Percentiles rank a stretch among this genome's conserved stretches.
Evolutionary conservation across 768 basidiomycete genomes (phyloP).

Genomic region (Leccinum variicolor): DNA sequence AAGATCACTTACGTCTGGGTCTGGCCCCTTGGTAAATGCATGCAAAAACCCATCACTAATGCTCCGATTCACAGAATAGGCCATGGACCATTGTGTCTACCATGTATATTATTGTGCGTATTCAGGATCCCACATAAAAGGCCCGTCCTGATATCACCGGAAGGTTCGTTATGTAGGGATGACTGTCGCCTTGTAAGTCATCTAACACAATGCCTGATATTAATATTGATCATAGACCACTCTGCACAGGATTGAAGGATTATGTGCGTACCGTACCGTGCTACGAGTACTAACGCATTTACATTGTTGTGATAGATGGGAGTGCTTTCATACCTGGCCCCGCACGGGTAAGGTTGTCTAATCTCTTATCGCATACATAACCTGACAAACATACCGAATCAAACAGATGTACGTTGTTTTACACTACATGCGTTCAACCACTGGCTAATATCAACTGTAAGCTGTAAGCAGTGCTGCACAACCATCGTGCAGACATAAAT

Average conservation of each 20-base stretch:
- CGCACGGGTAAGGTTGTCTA: neutral
- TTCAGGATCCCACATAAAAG: neutral
- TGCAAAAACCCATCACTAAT: neutral
- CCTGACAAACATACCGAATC: neutral
- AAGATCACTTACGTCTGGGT: slow-evolving; percentile 21
- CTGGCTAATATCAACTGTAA: neutral
- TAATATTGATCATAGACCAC: too few relatives aligned
- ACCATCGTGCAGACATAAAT: neutral
- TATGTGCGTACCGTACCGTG: slow-evolving; percentile 3
- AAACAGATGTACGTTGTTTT: slow-evolving; percentile 14
- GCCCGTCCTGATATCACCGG: neutral
- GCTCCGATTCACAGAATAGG: slow-evolving; percentile 3
- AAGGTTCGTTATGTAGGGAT: slow-evolving; percentile 22
- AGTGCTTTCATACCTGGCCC: slow-evolving; percentile 19
- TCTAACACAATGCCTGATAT: neutral
- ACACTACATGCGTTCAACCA: neutral
- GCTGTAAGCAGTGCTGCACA: slow-evolving; percentile 11
- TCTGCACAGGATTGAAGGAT: slow-evolving; percentile 1
- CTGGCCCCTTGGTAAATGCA: neutral
- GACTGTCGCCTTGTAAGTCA: slow-evolving; percentile 8
- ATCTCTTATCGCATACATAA: neutral
- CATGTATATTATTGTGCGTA: slow-evolving; percentile 16
- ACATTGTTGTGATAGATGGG: slow-evolving; percentile 7
- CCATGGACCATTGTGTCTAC: slow-evolving; percentile 12
- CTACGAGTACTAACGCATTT: neutral